These are phyloP conservation scores for Talaromyces verruculosus DNA, from an alignment of 2,329 filamentous ascomycete genomes.

Conservation along the genomic window DNA sequence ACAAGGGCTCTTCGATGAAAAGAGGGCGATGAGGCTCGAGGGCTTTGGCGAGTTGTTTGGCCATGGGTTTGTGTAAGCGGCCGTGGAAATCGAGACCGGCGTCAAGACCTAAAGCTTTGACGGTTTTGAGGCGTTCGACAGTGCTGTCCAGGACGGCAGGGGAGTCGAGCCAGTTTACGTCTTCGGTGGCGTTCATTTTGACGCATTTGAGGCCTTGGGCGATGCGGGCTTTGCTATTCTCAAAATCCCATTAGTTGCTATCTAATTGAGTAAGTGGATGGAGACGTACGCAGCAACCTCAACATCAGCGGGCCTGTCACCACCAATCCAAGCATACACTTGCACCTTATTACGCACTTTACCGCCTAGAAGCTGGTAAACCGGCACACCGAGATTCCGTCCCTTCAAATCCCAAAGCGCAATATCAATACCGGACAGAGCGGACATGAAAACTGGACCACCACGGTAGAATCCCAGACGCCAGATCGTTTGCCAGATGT, in stretches of 20 bases:
- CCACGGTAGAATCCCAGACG: conserved; percentile 73
- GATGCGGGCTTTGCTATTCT: conserved; percentile 48
- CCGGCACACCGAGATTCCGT: conserved; percentile 62
- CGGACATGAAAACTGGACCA: conserved; percentile 78
- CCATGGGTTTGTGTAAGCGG: conserved; percentile 76
- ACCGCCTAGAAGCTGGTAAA: conserved; percentile 72
- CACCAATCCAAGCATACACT: conserved; percentile 78
- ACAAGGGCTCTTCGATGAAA: conserved; percentile 74
- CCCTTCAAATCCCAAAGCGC: conserved; percentile 77
- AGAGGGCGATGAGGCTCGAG: conserved; percentile 68
- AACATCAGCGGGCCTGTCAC: conserved; percentile 68
- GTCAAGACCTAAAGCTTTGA: conserved; percentile 69
- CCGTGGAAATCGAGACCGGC: conserved; percentile 77
- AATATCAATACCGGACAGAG: conserved; percentile 74
- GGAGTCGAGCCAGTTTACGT: conserved; percentile 74
- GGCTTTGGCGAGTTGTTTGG: conserved; percentile 68
- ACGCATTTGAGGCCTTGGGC: conserved; percentile 48
- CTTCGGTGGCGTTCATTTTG: conserved; percentile 80
- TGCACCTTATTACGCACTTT: conserved; percentile 68
- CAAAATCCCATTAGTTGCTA: neutral
- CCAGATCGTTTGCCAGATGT: conserved; percentile 76
- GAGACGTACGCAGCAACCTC: conserved; percentile 46
- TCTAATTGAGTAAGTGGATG: too few species aligned
- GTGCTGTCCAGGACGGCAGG: conserved; percentile 62
- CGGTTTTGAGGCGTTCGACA: conserved; percentile 66